phyloP scores from a whole-genome alignment of 345 rosid genomes.

The Turritis glabra region DNA sequence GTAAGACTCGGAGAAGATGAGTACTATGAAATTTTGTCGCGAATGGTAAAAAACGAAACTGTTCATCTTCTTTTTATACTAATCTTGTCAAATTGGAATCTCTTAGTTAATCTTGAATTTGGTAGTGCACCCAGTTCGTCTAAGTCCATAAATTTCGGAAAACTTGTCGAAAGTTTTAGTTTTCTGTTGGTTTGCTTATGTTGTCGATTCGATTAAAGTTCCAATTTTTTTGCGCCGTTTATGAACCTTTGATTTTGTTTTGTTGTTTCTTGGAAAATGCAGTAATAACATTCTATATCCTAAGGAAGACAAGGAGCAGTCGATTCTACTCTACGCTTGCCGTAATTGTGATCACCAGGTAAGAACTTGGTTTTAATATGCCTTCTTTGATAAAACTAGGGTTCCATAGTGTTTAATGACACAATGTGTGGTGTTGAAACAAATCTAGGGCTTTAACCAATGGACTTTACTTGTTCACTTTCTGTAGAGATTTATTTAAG shows the following conservation, averaged over 20 bases:
- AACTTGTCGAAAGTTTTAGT: neutral
- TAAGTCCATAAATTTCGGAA: neutral
- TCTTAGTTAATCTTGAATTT: neutral
- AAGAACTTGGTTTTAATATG: neutral
- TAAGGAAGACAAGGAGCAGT: slow-evolving; percentile 63
- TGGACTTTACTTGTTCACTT: neutral
- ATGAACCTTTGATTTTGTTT: neutral
- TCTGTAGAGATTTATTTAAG: neutral
- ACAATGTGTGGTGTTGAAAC: neutral
- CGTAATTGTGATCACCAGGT: slow-evolving; percentile 92
- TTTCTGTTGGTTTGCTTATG: neutral
- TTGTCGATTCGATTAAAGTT: slow-evolving; percentile 14
- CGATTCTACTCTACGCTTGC: slow-evolving; percentile 72
- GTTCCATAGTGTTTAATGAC: slow-evolving; percentile 6
- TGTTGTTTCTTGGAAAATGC: neutral
- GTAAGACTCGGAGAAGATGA: slow-evolving; percentile 48
- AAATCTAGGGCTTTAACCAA: neutral
- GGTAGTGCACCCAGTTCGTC: neutral
- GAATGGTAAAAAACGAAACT: slow-evolving; percentile 57
- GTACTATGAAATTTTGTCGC: slow-evolving; percentile 88
- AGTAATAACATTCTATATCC: slow-evolving; percentile 84
- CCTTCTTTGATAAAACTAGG: slow-evolving; percentile 15
- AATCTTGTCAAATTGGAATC: neutral
- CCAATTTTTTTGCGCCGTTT: neutral
- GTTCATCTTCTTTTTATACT: neutral